Conservation (phyloP, 768 basidiomycete genomes). For the Xerocomellus chrysenteron region DNA sequence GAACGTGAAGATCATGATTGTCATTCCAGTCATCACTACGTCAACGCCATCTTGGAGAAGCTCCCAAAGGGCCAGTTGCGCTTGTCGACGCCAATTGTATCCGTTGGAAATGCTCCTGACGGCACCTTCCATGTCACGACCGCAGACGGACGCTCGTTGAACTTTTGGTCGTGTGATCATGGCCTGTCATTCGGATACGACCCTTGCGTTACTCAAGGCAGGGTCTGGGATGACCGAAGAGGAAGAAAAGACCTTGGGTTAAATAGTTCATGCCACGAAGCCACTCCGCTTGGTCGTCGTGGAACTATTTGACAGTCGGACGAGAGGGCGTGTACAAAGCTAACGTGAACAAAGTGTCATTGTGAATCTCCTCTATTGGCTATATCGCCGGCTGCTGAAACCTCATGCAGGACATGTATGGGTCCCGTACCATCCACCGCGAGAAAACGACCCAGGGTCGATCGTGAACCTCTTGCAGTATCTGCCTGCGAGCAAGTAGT, state of each 20-base stretch:
- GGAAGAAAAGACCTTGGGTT: constrained; percentile 54
- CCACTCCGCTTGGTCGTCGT: constrained; percentile 67
- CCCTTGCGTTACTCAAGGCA: constrained; percentile 36
- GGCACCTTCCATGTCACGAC: too few relatives aligned
- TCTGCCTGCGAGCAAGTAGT: constrained; percentile 47
- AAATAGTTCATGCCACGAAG: constrained; percentile 64
- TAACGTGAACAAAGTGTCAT: constrained; percentile 57
- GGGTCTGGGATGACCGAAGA: constrained; percentile 50
- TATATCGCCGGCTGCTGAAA: neutral
- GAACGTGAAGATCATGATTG: neutral
- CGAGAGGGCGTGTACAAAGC: constrained; percentile 37
- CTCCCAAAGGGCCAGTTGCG: constrained; percentile 41
- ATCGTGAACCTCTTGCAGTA: constrained; percentile 75
- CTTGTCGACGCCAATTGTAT: constrained; percentile 4
- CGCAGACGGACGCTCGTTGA: constrained; percentile 38
- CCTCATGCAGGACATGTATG: constrained; percentile 42
- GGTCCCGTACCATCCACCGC: neutral
- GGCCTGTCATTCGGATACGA: constrained; percentile 66
- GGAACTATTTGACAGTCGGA: constrained; percentile 67
- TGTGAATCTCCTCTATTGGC: constrained; percentile 43
- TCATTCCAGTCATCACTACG: constrained; percentile 55
- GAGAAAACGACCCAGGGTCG: neutral
- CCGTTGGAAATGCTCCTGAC: constrained; percentile 36
- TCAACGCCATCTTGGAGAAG: constrained; percentile 56
- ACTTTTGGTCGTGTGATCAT: constrained; percentile 71